Evolutionary conservation across 1,139 yeast species (phyloP), one percentile per base, ranked within the genome.

Genomic region (Blastobotrys petasosporus): DNA sequence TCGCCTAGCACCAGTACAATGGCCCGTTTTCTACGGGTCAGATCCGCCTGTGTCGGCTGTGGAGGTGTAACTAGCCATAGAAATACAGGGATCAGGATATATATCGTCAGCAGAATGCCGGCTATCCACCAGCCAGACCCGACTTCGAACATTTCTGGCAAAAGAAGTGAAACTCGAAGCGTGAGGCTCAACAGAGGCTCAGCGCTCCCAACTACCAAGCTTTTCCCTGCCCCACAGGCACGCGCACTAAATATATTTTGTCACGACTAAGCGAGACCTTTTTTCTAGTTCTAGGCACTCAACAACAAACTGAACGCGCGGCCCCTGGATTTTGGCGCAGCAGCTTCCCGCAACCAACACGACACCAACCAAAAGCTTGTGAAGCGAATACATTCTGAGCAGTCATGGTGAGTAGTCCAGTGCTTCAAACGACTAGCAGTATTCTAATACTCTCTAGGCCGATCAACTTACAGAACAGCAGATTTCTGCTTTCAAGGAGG

Each of bases 401-500:
- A 31, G 9, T 17, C 29, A 12, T 33, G 33, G 36, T 33, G 23
- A 15, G 36, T 33, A 10, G 9, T n/a, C n/a, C 25, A 20, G 25
- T 7, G 25, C 25, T 4, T 20, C 2, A 3, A 32, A 9, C 32
- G 11, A 13, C 36, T 17, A 33, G 20, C 17, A 6, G 23, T 4
- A 10, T 2, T n/a, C n/a, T n/a, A n/a, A n/a, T n/a, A n/a, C n/a
- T n/a, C n/a, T n/a, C n/a, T 34, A 45, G 86, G 81, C 94, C 61
- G 94, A 85, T 57, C 85, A 88, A 71, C 79, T 92, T 62, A 85
- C 96, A 41, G 95, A 90, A 66, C 94, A 87, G 70, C 98, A 92
- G 73, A 87, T 90, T 62, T 85, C 94, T 52, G 97, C 94, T 63
- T 92, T 92, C 70, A 88, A 87, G 69, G 98, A 92, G 74, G 98